Evolutionary conservation across 2,329 filamentous ascomycete species (phyloP).

Genomic region (Beauveria rudraprayagi): DNA sequence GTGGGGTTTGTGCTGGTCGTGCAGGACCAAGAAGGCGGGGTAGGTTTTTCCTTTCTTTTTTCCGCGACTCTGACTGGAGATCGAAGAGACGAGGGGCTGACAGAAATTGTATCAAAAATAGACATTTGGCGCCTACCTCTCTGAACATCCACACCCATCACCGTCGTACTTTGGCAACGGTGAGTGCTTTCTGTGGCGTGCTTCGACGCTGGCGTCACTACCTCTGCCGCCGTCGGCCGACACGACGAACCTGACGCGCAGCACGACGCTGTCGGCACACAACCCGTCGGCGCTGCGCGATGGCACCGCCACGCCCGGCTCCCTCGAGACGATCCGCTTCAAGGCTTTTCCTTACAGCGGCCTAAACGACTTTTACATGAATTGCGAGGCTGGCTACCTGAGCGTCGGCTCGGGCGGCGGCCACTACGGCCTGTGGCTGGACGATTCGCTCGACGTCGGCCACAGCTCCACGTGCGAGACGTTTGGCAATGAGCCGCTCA

Average conservation of each 20-base stretch:
- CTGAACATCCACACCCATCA: conserved; percentile 73
- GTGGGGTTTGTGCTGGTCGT: conserved; percentile 89
- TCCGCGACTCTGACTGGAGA: neutral
- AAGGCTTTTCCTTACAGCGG: conserved; percentile 96
- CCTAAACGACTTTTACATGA: conserved; percentile 92
- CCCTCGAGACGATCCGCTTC: conserved; percentile 70
- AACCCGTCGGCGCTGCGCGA: conserved; percentile 13
- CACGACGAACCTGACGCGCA: conserved; percentile 39
- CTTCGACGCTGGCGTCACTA: conserved; percentile 48
- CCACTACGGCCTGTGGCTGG: conserved; percentile 88
- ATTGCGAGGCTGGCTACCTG: conserved; percentile 78
- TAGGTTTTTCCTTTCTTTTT: conserved; percentile 29
- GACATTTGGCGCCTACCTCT: conserved; percentile 91
- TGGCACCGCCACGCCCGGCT: conserved; percentile 21
- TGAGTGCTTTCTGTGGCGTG: conserved; percentile 73
- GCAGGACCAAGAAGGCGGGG: conserved; percentile 64
- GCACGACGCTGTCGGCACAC: conserved; percentile 25
- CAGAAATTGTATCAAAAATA: conserved; percentile 19
- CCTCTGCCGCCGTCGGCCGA: conserved; percentile 45
- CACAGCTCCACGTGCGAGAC: conserved; percentile 79
- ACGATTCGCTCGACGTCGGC: conserved; percentile 75
- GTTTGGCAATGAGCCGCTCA: conserved; percentile 90
- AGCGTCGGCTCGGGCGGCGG: conserved; percentile 85
- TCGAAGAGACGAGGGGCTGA: neutral
- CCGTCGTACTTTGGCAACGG: conserved; percentile 91